Evolutionary conservation across 306 rosid species (phyloP).

Genomic region (Vachellia pachyceras): DNA sequence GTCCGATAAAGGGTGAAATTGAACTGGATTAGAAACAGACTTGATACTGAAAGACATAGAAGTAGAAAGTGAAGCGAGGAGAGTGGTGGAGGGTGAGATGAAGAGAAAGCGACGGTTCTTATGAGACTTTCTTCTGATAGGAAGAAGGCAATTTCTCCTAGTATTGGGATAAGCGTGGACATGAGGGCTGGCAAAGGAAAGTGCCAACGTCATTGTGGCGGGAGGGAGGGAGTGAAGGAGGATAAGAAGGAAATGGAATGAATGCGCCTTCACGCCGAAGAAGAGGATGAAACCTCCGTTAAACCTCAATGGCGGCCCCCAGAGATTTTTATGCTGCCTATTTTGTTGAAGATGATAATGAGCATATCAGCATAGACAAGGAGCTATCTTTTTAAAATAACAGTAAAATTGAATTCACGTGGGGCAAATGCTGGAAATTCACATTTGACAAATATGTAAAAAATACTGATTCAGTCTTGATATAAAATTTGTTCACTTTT

Average conservation of each 20-base stretch:
- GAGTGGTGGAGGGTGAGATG: constrained; percentile 41
- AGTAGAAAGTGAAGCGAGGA: constrained; percentile 41
- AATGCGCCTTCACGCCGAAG: background rate
- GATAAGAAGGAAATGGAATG: background rate
- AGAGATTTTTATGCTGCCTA: background rate
- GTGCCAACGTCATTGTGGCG: constrained; percentile 55
- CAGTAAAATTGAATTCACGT: background rate
- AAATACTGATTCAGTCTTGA: no score
- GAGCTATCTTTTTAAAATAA: background rate
- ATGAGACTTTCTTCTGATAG: constrained; percentile 26
- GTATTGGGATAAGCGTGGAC: constrained; percentile 73
- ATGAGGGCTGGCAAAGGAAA: constrained; percentile 55
- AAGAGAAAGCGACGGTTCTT: constrained; percentile 58
- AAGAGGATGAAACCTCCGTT: constrained; percentile 52
- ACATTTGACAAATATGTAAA: no score
- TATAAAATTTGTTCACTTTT: no score
- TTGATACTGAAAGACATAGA: constrained; percentile 44
- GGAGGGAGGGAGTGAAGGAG: background rate
- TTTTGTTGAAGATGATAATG: background rate
- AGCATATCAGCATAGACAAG: background rate
- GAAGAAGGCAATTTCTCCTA: no score
- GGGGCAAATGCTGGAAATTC: background rate
- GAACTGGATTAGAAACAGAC: constrained; percentile 45
- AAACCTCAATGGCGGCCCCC: constrained; percentile 42
- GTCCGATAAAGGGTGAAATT: constrained; percentile 46